Base-by-base conservation (phyloP, 1,284 basidiomycete species). In the Cronartium quercuum region DNA sequence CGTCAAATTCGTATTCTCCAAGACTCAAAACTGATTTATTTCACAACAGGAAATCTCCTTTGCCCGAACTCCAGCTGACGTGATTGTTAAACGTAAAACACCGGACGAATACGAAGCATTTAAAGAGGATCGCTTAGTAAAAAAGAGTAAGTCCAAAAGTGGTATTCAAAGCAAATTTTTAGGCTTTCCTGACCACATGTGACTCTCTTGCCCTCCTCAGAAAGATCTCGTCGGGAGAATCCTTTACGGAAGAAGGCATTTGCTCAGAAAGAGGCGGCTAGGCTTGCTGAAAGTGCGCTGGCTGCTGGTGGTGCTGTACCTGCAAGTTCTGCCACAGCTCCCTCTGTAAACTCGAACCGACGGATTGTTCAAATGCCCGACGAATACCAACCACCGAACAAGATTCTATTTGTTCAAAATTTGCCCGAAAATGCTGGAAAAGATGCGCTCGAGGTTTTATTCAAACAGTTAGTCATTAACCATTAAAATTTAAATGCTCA, bases 301-400 rank as follows among this genome's bases (percentile, higher is more conserved):
- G 38, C 65, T 65, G 24, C 61, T 29, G 42, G 44, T 12, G 58
- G 47, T 7, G 73, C 68, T 41, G 58, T 47, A 3, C 42, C 77
- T 5, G 24, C 60, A n/a, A 35, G 60, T n/a, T 38, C 77, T 29
- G 35, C 38, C 74, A 21, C 62, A 3, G 66, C 68, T 6, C 67
- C 76, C 12, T 44, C 76, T 0, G 64, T 76, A 3, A 62, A 71
- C 10, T 78, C 77, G n/a, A 76, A 77, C 35, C 38, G 66, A 41
- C 70, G 61, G 12, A 75, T 89, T 78, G 89, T 98, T 77, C 91
- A 93, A 81, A 94, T 96, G 91, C 94, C 96, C 40, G 95, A 99
- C 89, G 95, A 98, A 83, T 98, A 98, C 83, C 87, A 98, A 7
- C 96, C 96, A 3, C 95, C 95, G 40, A 98, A 99, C 90, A 94